These are phyloP conservation scores for Paraphoma sp. DNA, from an alignment of 2,329 filamentous ascomycete genomes.

Conservation along the genomic window DNA sequence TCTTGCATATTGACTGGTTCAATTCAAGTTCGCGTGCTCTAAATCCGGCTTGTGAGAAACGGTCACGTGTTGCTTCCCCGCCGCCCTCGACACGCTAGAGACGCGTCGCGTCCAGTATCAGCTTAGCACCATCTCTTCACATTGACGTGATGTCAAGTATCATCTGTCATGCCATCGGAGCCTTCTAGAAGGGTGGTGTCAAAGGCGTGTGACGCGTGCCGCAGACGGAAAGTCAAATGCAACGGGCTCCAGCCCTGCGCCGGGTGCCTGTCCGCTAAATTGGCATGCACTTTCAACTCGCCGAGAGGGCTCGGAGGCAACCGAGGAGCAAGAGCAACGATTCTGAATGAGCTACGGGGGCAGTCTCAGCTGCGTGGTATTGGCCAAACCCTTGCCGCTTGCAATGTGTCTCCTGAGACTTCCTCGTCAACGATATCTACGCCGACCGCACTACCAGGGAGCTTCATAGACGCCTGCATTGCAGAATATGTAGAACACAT, in stretches of 20 bases:
- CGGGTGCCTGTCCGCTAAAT: slow-evolving; percentile 68
- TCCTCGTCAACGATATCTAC: too few species aligned
- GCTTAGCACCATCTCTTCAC: not conserved
- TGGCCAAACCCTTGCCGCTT: too few species aligned
- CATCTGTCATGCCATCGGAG: not conserved
- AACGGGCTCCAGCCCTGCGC: slow-evolving; percentile 74
- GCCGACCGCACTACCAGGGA: slow-evolving; percentile 27
- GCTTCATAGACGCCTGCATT: slow-evolving; percentile 70
- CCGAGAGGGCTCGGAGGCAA: slow-evolving; percentile 15
- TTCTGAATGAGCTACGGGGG: slow-evolving; percentile 75
- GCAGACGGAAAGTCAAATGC: slow-evolving; percentile 77
- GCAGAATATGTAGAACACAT: slow-evolving; percentile 74
- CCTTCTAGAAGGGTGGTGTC: slow-evolving; percentile 5
- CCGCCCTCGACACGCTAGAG: not conserved
- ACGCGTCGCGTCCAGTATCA: not conserved
- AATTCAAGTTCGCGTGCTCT: not conserved
- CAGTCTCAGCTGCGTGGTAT: slow-evolving; percentile 55
- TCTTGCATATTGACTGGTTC: not conserved
- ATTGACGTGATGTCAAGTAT: not conserved
- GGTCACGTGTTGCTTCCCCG: not conserved
- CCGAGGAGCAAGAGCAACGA: slow-evolving; percentile 63
- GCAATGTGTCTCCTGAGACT: too few species aligned
- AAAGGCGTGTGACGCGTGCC: slow-evolving; percentile 74
- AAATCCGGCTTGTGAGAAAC: not conserved
- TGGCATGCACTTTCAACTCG: slow-evolving; percentile 41